Base-by-base conservation (phyloP, 306 rosid genomes). In the Quercus agrifolia region DNA sequence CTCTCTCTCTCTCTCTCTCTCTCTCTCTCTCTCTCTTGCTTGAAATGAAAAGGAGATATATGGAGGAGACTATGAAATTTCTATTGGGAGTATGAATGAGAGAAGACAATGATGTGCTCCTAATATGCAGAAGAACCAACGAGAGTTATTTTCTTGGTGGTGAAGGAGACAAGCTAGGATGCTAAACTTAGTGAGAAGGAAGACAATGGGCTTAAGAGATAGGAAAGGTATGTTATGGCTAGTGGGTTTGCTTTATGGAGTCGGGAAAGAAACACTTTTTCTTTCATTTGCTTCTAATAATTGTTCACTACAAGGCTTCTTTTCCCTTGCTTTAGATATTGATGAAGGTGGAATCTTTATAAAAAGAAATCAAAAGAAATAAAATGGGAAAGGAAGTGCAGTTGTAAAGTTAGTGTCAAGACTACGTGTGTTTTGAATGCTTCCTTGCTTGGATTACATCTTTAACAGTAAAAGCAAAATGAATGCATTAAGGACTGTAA, bases 151-250 rank as follows among this genome's bases (percentile, higher is more conserved):
- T 91, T 74, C 98, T 94, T 94, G 89, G 81, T 73, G 77, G 85
- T 86, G 92, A 94, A 94, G 98, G 87, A 70, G 87, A 62, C 31
- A 83, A 93, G 74, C 63, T 57, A 46, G 64, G 93, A 91, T 92
- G 92, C 97, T 41, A 92, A 94, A 89, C 97, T 87, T 94, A 83
- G 83, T 25, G 88, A 68, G 73, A 82, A 85, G 82, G 92, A 85
- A 78, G 96, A 84, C 79, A 80, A 64, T 38, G 82, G 81, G 82
- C 75, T 88, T 66, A 64, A 83, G 74, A 55, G 83, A n/a, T 88
- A 83, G 86, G 97, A 85, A 94, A 92, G 94, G 97, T 87, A 94
- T 91, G 88, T 86, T 74, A 35, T 11, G 56, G 78, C 58, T 55
- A 80, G 87, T 86, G 93, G 91, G 73, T 76, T 77, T 90, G 87